Base-by-base conservation (phyloP, 257 asterid species). In the Penstemon newberryi region DNA sequence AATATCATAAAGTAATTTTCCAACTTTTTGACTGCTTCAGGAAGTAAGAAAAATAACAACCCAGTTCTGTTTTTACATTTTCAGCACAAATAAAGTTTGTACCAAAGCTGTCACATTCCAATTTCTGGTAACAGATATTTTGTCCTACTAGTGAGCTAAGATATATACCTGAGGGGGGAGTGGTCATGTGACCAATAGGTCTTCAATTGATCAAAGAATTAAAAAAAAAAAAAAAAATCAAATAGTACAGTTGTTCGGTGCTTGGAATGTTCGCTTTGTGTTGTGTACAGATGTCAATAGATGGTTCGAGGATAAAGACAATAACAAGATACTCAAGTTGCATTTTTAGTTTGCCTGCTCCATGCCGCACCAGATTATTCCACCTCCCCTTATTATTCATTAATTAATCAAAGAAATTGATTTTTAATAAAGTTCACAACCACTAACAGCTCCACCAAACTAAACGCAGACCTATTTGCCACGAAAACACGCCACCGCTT, bases 401-500 rank as follows among this genome's bases (percentile, higher is more conserved):
- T 15, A 15, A 15, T 15, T 15, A 15, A 15, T 15, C 18, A 15
- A 15, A 15, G 18, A 15, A 15, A 15, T 15, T 40, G 33, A 25
- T 59, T 3, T 39, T 59, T n/a, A 49, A 44, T 57, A 77, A 80
- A 73, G 78, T 38, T 63, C 75, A 75, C 75, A 78, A 79, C 84
- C 85, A 81, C 84, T 78, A 81, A 75, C 78, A 70, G 72, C 81
- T 38, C 76, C 79, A 79, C 89, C 89, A 78, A 83, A 79, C 86
- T 33, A 44, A 84, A 66, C 76, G 71, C 85, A 83, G 70, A 66
- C 80, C 87, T 59, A 82, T 62, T 84, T 75, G 87, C 88, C 94
- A 84, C 82, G 79, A 75, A 78, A 65, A 83, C 91, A 86, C 90
- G 83, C 87, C 85, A 83, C 88, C 86, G 77, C 69, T 83, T 59